These are phyloP conservation scores for Mycena alexandri DNA, from an alignment of 768 basidiomycete species.

Conservation along the genomic window DNA sequence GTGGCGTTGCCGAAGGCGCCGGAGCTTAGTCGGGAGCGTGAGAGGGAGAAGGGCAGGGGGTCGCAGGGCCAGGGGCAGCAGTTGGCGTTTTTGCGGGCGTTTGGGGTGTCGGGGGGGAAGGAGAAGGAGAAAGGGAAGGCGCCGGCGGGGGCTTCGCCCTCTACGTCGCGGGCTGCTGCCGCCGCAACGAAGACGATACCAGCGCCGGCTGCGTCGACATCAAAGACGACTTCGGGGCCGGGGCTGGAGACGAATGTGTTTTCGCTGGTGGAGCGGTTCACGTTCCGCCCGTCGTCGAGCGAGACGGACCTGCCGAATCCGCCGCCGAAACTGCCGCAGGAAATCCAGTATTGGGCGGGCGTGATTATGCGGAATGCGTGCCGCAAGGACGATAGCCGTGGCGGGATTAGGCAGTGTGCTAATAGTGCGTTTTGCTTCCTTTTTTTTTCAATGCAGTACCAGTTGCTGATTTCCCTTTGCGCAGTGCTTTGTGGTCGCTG, in stretches of 20 bases:
- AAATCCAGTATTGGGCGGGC: slow-evolving; percentile 99
- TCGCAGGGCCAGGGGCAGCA: slow-evolving; percentile 21
- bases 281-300: slow-evolving; percentile 89
- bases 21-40: slow-evolving; percentile 36
- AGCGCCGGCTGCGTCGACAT: slow-evolving; percentile 38
- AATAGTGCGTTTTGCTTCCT: slow-evolving; percentile 73
- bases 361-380: slow-evolving; percentile 99
- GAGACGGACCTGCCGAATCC: slow-evolving; percentile 80
- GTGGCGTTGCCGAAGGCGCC: slow-evolving; percentile 34
- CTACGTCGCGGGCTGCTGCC: slow-evolving; percentile 62
- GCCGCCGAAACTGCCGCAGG: slow-evolving; percentile 80
- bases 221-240: slow-evolving; percentile 25
- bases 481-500: slow-evolving; percentile 94
- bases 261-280: slow-evolving; percentile 95
- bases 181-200: slow-evolving; percentile 53
- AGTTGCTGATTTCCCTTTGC: slow-evolving; percentile 25
- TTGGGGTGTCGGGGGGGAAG: slow-evolving; percentile 37
- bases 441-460: not conserved
- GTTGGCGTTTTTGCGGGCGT: slow-evolving; percentile 30
- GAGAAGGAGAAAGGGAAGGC: slow-evolving; percentile 48
- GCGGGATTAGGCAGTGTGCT: slow-evolving; percentile 97
- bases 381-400: slow-evolving; percentile 92
- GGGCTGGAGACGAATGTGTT: slow-evolving; percentile 89
- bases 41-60: slow-evolving; percentile 40
- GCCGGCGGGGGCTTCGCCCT: slow-evolving; percentile 53